Conservation (phyloP, 129 eudicot genomes). For the Saposhnikovia divaricata region DNA sequence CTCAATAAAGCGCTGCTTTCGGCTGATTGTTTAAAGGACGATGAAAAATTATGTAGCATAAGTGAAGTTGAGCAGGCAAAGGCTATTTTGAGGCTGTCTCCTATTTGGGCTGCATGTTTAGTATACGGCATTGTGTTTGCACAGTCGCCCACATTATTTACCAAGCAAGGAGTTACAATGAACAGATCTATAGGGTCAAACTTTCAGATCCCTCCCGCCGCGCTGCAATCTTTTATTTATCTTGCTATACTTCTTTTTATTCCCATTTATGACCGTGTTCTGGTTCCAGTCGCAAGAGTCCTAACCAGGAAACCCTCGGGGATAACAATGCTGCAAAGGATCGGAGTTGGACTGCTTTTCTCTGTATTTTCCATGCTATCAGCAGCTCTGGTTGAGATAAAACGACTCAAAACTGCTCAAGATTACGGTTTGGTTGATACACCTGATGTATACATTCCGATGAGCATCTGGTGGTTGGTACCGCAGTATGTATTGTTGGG, state of each 20-base stretch:
- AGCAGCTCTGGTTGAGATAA: slow-evolving; percentile 53
- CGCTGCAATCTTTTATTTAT: slow-evolving; percentile 47
- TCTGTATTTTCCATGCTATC: slow-evolving; percentile 40
- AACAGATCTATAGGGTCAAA: slow-evolving; percentile 48
- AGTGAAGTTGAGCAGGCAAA: slow-evolving; percentile 52
- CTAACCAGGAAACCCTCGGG: slow-evolving; percentile 43
- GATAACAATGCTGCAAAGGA: slow-evolving; percentile 66
- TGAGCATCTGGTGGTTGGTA: slow-evolving; percentile 68
- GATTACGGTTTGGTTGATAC: slow-evolving; percentile 35
- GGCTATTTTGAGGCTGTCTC: slow-evolving; percentile 38
- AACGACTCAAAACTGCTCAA: slow-evolving; percentile 43
- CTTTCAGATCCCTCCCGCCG: slow-evolving; percentile 59
- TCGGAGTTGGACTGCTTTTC: slow-evolving; percentile 49
- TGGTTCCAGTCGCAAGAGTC: slow-evolving; percentile 43
- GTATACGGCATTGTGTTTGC: slow-evolving; percentile 45
- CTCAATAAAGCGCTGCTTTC: slow-evolving; percentile 50
- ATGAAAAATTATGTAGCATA: slow-evolving; percentile 21
- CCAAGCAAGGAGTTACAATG: slow-evolving; percentile 74
- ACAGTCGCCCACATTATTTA: slow-evolving; percentile 56
- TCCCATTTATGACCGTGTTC: slow-evolving; percentile 55
- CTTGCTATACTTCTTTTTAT: slow-evolving; percentile 35
- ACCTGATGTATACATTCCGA: slow-evolving; percentile 40
- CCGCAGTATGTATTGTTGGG: slow-evolving; percentile 65
- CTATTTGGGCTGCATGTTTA: slow-evolving; percentile 56
- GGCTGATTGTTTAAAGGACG: slow-evolving; percentile 20